Conservation (phyloP, 495 filamentous ascomycete species). For the Chaetomium tenue region DNA sequence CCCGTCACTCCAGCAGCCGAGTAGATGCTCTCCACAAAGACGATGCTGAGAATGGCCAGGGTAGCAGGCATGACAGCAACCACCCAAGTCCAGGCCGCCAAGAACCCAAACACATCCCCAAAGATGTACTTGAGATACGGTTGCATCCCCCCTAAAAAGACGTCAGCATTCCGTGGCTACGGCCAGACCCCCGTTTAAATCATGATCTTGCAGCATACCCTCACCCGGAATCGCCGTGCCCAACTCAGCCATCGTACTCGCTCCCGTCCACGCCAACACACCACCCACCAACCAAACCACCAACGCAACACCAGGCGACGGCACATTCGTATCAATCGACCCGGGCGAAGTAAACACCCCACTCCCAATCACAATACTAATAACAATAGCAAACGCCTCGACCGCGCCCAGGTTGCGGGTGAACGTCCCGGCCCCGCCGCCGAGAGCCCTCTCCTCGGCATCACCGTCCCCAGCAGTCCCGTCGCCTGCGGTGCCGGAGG, state of each 20-base stretch:
- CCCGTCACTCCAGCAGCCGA: slow-evolving; percentile 48
- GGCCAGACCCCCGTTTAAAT: not conserved
- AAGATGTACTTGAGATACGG: slow-evolving; percentile 56
- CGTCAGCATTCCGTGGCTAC: not conserved
- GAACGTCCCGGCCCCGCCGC: slow-evolving; percentile 37
- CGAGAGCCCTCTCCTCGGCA: not conserved
- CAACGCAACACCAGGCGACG: slow-evolving; percentile 52
- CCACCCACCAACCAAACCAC: slow-evolving; percentile 55
- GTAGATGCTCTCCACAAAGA: slow-evolving; percentile 58
- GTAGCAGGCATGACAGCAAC: slow-evolving; percentile 58
- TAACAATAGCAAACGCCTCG: slow-evolving; percentile 55
- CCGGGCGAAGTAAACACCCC: slow-evolving; percentile 58
- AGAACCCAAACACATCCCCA: slow-evolving; percentile 54
- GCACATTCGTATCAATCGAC: slow-evolving; percentile 55
- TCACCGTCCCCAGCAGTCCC: not conserved
- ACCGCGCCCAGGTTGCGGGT: slow-evolving; percentile 48
- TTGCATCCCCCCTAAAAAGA: slow-evolving; percentile 49
- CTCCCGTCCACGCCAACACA: slow-evolving; percentile 57
- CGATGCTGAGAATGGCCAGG: slow-evolving; percentile 56
- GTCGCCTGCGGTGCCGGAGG: not conserved
- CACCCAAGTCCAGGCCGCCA: slow-evolving; percentile 59
- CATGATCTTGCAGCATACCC: slow-evolving; percentile 19
- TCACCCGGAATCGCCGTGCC: slow-evolving; percentile 52
- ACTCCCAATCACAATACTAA: slow-evolving; percentile 56
- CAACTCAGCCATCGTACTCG: slow-evolving; percentile 54